phyloP scores from a whole-genome alignment of 768 basidiomycete genomes.

The Rhodosporidiobolus sp. region DNA sequence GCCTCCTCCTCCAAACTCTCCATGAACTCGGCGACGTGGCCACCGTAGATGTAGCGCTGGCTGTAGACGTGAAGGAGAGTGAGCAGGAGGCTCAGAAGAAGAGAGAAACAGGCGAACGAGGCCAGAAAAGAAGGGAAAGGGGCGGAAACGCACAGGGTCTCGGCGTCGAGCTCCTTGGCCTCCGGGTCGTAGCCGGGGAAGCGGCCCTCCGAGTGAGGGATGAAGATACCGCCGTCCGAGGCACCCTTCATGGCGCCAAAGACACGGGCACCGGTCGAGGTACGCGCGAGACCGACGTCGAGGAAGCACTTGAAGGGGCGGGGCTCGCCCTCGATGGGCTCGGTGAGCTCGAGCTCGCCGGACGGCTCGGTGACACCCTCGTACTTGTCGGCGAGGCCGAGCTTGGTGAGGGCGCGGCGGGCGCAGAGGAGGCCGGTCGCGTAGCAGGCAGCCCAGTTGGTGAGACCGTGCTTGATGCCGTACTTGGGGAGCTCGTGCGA shows the following conservation, averaged over 20 bases:
- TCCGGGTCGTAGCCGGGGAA: conserved; percentile 98
- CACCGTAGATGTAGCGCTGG: conserved; percentile 80
- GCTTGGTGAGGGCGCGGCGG: conserved; percentile 88
- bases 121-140: too few relatives aligned
- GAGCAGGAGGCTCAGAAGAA: not conserved
- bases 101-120: not conserved
- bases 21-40: conserved; percentile 98
- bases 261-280: conserved; percentile 93
- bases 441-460: conserved; percentile 98
- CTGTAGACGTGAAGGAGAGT: not conserved
- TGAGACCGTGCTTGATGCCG: conserved; percentile 96
- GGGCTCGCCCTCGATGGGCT: conserved; percentile 85
- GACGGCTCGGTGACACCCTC: conserved; percentile 89
- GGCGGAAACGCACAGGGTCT: conserved; percentile 52
- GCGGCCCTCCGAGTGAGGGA: conserved; percentile 91
- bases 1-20: conserved; percentile 95
- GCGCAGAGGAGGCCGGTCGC: conserved; percentile 94
- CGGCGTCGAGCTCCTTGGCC: conserved; percentile 84
- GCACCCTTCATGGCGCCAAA: conserved; percentile 99
- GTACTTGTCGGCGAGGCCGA: conserved; percentile 97
- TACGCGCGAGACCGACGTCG: conserved; percentile 96
- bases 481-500: conserved; percentile 91
- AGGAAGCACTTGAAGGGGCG: conserved; percentile 99
- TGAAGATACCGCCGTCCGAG: conserved; percentile 92
- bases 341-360: conserved; percentile 77